Evolutionary conservation across 2,329 filamentous ascomycete species (phyloP).

Genomic region (Neofusicoccum cordaticola): DNA sequence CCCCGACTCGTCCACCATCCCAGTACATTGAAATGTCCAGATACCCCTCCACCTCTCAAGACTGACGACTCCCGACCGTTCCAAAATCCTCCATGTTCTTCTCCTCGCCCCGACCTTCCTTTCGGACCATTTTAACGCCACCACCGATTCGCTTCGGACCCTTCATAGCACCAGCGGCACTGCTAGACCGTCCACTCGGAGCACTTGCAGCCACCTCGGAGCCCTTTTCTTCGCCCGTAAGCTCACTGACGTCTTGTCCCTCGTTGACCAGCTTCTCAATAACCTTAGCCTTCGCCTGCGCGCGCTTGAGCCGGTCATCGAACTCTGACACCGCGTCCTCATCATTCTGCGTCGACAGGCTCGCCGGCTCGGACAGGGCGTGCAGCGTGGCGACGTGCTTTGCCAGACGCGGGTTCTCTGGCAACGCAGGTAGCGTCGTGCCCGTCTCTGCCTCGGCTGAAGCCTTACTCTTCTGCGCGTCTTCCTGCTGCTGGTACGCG

Average conservation of each 20-base stretch:
- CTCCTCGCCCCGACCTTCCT: slow-evolving; percentile 17
- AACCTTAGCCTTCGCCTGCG: slow-evolving; percentile 78
- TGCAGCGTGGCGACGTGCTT: slow-evolving; percentile 76
- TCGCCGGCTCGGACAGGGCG: slow-evolving; percentile 74
- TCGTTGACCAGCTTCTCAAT: slow-evolving; percentile 64
- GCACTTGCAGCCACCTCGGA: background rate
- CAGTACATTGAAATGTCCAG: background rate
- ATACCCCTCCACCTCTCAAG: background rate
- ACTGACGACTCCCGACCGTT: background rate
- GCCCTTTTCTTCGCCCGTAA: background rate
- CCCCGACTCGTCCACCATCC: too few relatives aligned
- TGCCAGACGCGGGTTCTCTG: slow-evolving; percentile 62
- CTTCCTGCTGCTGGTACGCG: background rate
- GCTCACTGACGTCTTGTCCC: background rate
- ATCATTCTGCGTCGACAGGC: slow-evolving; percentile 74
- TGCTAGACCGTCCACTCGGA: background rate
- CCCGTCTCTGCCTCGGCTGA: background rate
- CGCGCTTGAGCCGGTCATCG: slow-evolving; percentile 82
- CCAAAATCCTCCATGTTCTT: slow-evolving; percentile 40
- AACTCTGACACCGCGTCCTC: slow-evolving; percentile 90
- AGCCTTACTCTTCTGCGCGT: background rate
- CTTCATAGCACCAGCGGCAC: slow-evolving; percentile 17
- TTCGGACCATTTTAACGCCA: slow-evolving; percentile 19
- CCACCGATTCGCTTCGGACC: slow-evolving; percentile 18
- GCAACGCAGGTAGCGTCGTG: slow-evolving; percentile 36